These are phyloP conservation scores for Hypoxylon sp. DNA, from an alignment of 2,329 filamentous ascomycete species.

Conservation along the genomic window DNA sequence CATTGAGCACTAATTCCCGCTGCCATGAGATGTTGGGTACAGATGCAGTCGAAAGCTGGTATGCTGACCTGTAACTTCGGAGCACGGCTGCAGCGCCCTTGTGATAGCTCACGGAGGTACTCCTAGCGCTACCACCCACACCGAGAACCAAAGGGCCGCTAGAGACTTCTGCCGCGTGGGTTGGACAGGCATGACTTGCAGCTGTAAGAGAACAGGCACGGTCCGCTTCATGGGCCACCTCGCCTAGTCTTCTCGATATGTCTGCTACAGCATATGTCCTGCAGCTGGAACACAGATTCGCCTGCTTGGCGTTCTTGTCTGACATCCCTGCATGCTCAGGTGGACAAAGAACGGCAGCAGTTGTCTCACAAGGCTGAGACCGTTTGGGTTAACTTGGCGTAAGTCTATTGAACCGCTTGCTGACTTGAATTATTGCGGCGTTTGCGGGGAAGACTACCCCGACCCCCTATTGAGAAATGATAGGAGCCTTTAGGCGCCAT, in stretches of 20 bases:
- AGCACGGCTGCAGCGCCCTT: slow-evolving; percentile 35
- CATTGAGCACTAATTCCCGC: slow-evolving; percentile 33
- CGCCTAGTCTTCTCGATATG: slow-evolving; percentile 40
- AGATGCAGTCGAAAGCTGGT: slow-evolving; percentile 42
- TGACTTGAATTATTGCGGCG: slow-evolving; percentile 18
- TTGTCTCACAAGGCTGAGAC: slow-evolving; percentile 51
- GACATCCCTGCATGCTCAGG: slow-evolving; percentile 43
- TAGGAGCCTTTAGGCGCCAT: slow-evolving; percentile 16
- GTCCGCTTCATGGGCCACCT: slow-evolving; percentile 41
- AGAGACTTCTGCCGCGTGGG: slow-evolving; percentile 37
- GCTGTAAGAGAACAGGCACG: slow-evolving; percentile 36
- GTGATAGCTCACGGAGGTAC: slow-evolving; percentile 42
- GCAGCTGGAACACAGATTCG: slow-evolving; percentile 40
- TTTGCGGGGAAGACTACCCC: slow-evolving; percentile 37
- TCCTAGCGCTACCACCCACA: slow-evolving; percentile 31
- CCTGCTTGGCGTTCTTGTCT: slow-evolving; percentile 36
- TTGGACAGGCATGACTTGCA: slow-evolving; percentile 42
- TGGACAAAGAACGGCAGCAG: slow-evolving; percentile 27
- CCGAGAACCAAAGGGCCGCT: slow-evolving; percentile 34
- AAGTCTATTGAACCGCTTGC: slow-evolving; percentile 26
- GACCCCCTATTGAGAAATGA: slow-evolving; percentile 5
- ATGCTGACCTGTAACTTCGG: slow-evolving; percentile 42
- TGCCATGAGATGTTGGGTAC: slow-evolving; percentile 41
- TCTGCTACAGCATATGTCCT: slow-evolving; percentile 41
- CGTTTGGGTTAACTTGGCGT: slow-evolving; percentile 38